Conservation (phyloP, 2,329 filamentous ascomycete genomes). For the Calonectria crousiana region DNA sequence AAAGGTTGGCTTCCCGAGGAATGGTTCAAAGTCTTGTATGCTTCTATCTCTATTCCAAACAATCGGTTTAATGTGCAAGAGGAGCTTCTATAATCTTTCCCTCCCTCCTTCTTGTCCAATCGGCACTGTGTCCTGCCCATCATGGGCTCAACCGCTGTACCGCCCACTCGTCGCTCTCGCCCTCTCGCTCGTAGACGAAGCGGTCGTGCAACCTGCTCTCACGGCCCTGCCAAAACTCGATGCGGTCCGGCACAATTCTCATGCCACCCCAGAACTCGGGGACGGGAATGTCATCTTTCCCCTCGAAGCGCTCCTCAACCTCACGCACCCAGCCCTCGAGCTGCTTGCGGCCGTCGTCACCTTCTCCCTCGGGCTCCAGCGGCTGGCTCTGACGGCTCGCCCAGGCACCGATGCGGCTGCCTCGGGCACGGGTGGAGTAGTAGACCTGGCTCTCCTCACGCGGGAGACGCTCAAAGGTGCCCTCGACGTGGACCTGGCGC, state of each 20-base stretch:
- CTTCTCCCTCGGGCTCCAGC: conserved; percentile 61
- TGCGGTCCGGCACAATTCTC: conserved; percentile 83
- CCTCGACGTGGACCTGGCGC: conserved; percentile 92
- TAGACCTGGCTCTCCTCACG: conserved; percentile 79
- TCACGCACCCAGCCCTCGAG: conserved; percentile 84
- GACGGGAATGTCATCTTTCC: conserved; percentile 83
- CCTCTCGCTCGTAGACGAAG: conserved; percentile 82
- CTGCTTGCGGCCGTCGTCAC: conserved; percentile 77
- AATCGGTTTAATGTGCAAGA: not conserved
- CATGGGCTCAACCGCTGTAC: conserved; percentile 82
- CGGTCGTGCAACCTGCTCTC: conserved; percentile 93
- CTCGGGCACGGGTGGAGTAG: conserved; percentile 78
- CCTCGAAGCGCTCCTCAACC: conserved; percentile 80
- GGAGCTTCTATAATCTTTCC: not conserved
- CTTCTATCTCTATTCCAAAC: not conserved
- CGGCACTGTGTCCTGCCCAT: not conserved
- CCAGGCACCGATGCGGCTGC: conserved; percentile 91
- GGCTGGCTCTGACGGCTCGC: conserved; percentile 89
- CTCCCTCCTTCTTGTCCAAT: not conserved
- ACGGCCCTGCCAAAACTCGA: conserved; percentile 98
- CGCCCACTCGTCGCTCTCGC: conserved; percentile 67
- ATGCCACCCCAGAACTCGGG: conserved; percentile 96
- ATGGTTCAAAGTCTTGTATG: not conserved
- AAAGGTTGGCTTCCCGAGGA: not conserved
- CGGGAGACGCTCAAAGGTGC: conserved; percentile 74